These are phyloP conservation scores for Didymella pomorum DNA, from an alignment of 2,329 filamentous ascomycete genomes.

Conservation along the genomic window DNA sequence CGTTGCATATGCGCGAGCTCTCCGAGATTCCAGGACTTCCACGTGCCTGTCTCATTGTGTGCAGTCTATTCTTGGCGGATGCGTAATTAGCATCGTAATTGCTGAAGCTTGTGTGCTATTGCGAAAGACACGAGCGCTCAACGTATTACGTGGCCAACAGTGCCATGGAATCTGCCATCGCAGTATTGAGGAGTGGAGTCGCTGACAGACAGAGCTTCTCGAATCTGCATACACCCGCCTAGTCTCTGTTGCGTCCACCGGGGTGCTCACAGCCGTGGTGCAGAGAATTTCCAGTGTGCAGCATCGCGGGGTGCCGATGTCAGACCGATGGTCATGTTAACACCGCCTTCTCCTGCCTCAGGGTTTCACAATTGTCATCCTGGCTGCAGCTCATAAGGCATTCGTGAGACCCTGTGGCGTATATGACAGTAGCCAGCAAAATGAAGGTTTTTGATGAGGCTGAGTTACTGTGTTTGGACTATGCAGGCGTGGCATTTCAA, in stretches of 20 bases:
- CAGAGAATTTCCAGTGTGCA: neutral
- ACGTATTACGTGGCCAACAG: neutral
- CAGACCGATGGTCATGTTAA: constrained; percentile 1
- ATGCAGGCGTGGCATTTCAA: neutral
- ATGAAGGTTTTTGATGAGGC: constrained; percentile 1
- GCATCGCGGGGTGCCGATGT: constrained; percentile 2
- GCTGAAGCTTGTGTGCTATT: neutral
- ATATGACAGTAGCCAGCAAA: neutral
- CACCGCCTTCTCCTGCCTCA: neutral
- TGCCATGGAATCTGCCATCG: neutral
- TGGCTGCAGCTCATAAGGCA: neutral
- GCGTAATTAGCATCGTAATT: neutral
- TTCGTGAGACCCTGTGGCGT: neutral
- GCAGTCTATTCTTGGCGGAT: constrained; percentile 1
- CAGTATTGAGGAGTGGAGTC: constrained; percentile 1
- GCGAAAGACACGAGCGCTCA: neutral
- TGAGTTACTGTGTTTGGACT: neutral
- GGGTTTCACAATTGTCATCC: neutral
- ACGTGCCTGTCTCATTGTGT: neutral
- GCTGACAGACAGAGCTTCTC: neutral
- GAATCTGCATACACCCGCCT: neutral
- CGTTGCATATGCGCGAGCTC: constrained; percentile 1
- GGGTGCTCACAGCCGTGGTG: neutral
- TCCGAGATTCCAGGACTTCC: constrained; percentile 4
- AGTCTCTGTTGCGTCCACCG: neutral